These are phyloP conservation scores for Aspergillus tamarii DNA, from an alignment of 2,329 filamentous ascomycete genomes.

Conservation along the genomic window DNA sequence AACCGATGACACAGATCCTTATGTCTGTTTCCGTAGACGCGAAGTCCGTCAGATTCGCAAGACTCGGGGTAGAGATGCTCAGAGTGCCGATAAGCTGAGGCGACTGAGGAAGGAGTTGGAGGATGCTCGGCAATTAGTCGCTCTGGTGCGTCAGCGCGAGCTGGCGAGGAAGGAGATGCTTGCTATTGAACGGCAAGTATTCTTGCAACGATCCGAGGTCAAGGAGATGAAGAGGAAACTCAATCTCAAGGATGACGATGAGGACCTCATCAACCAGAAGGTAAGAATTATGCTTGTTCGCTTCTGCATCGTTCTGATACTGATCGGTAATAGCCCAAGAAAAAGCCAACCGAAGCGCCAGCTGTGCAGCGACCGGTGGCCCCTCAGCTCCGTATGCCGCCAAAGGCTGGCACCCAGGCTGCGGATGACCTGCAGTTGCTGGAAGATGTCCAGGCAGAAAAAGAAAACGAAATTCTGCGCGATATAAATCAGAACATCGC, in stretches of 20 bases:
- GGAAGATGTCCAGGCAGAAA: conserved; percentile 76
- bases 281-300: conserved; percentile 53
- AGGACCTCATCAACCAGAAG: conserved; percentile 93
- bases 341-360: conserved; percentile 65
- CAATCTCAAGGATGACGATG: conserved; percentile 88
- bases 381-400: conserved; percentile 69
- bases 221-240: conserved; percentile 88
- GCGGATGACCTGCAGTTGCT: conserved; percentile 80
- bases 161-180: conserved; percentile 76
- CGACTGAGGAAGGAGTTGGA: conserved; percentile 88
- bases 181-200: conserved; percentile 73
- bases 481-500: conserved; percentile 86
- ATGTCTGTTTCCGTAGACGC: conserved; percentile 94
- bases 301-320: conserved; percentile 40
- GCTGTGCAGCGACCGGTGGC: conserved; percentile 64
- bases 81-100: conserved; percentile 92
- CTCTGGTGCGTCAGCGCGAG: conserved; percentile 79
- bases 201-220: conserved; percentile 78
- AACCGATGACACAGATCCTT: conserved; percentile 93
- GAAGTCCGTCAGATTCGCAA: conserved; percentile 94
- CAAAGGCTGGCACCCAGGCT: conserved; percentile 70
- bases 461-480: conserved; percentile 75
- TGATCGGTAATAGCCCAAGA: conserved; percentile 65
- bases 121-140: conserved; percentile 78
- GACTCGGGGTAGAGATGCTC: conserved; percentile 88